Conservation (phyloP, 495 filamentous ascomycete species). For the Chaetomium fimeti region DNA sequence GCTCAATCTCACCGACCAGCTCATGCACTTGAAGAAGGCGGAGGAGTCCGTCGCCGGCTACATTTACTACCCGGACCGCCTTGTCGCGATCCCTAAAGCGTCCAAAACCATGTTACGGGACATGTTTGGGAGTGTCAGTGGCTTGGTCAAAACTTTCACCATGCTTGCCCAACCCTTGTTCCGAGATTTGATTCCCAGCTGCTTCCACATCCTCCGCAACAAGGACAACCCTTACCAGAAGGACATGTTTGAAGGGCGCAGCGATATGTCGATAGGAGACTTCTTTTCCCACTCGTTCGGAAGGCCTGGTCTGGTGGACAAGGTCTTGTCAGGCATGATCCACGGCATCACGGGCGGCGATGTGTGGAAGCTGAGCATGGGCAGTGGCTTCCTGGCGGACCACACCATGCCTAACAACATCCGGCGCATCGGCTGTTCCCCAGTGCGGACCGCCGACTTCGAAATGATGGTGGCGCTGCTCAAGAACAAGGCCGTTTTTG, state of each 20-base stretch:
- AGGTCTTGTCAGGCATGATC: constrained; percentile 71
- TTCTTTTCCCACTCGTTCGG: constrained; percentile 62
- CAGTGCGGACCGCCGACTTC: constrained; percentile 4
- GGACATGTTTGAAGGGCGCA: constrained; percentile 3
- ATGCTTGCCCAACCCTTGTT: constrained; percentile 65
- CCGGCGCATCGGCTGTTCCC: not conserved
- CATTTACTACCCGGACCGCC: constrained; percentile 88
- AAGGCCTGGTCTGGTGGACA: constrained; percentile 59
- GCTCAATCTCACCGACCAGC: constrained; percentile 59
- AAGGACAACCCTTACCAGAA: not conserved
- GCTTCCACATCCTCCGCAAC: constrained; percentile 27
- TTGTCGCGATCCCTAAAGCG: constrained; percentile 64
- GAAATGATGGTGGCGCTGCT: constrained; percentile 2
- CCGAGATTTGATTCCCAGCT: constrained; percentile 48
- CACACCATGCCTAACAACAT: not conserved
- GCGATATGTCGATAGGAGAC: constrained; percentile 67
- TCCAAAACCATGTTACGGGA: constrained; percentile 8
- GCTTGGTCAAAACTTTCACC: constrained; percentile 29
- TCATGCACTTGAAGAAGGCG: constrained; percentile 51
- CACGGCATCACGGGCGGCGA: constrained; percentile 97
- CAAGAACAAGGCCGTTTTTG: not conserved
- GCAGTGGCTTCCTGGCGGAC: constrained; percentile 42
- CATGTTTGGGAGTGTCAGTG: not conserved
- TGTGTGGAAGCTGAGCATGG: constrained; percentile 72
- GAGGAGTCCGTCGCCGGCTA: constrained; percentile 60